These are phyloP conservation scores for Cadophora sp. DNA, from an alignment of 2,329 filamentous ascomycete species.

Conservation along the genomic window DNA sequence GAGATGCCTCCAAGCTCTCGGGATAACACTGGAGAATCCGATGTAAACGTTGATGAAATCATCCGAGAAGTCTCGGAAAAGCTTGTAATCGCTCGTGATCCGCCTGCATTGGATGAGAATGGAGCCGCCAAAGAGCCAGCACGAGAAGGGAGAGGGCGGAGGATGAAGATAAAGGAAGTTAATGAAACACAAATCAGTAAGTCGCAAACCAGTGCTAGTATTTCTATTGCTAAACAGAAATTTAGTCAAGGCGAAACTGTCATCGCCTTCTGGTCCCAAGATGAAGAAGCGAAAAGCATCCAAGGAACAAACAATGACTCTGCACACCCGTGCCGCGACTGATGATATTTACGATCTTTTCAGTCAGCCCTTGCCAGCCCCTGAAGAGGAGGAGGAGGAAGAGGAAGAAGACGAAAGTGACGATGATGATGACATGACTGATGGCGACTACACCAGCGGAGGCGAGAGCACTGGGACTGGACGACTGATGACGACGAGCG, in stretches of 20 bases:
- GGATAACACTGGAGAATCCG: slow-evolving; percentile 27
- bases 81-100: slow-evolving; percentile 45
- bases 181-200: slow-evolving; percentile 93
- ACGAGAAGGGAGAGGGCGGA: slow-evolving; percentile 61
- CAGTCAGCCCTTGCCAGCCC: slow-evolving; percentile 74
- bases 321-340: slow-evolving; percentile 93
- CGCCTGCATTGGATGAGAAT: slow-evolving; percentile 63
- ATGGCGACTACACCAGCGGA: slow-evolving; percentile 82
- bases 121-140: slow-evolving; percentile 56
- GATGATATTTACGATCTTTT: slow-evolving; percentile 98
- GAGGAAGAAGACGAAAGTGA: slow-evolving; percentile 62
- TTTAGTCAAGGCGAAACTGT: slow-evolving; percentile 88
- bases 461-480: slow-evolving; percentile 85
- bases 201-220: slow-evolving; percentile 45
- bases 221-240: slow-evolving; percentile 42
- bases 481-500: slow-evolving; percentile 68
- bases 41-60: slow-evolving; percentile 33
- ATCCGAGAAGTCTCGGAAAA: slow-evolving; percentile 45
- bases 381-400: slow-evolving; percentile 47
- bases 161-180: slow-evolving; percentile 82
- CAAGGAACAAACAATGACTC: slow-evolving; percentile 93
- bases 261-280: slow-evolving; percentile 87
- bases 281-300: slow-evolving; percentile 70
- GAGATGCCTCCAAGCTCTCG: slow-evolving; percentile 16
- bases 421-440: slow-evolving; percentile 67